Percentiles rank a stretch among this genome's conserved stretches.
These are phyloP conservation scores for Chlorella variabilis DNA, from an alignment of 163 green algal species.

Conservation along the genomic window DNA sequence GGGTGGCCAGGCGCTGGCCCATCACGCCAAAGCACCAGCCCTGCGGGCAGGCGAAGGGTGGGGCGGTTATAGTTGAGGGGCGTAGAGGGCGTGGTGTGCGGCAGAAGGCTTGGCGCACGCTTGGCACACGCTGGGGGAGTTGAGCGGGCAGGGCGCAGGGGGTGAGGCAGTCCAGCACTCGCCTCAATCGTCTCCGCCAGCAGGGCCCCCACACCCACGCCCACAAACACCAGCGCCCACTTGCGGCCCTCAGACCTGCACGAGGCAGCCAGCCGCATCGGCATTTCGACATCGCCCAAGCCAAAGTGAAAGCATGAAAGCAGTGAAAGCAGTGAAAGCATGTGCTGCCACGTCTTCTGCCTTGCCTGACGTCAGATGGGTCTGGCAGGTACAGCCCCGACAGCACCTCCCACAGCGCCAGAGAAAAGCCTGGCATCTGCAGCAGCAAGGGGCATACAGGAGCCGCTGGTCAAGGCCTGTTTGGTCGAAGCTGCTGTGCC, in stretches of 20 bases:
- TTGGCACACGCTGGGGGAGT: too few species aligned
- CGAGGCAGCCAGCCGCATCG: background rate
- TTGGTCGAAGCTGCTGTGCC: too few species aligned
- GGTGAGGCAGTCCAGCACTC: background rate
- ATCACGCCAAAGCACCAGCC: slow-evolving; percentile 62
- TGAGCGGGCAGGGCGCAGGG: too few species aligned
- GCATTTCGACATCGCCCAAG: too few species aligned
- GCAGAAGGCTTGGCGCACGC: too few species aligned
- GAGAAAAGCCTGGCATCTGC: slow-evolving; percentile 76
- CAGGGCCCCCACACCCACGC: slow-evolving; percentile 55
- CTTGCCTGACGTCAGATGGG: slow-evolving; percentile 1
- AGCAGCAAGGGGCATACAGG: background rate
- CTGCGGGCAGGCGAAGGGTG: slow-evolving; percentile 47
- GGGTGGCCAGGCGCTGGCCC: slow-evolving; percentile 55
- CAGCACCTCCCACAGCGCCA: slow-evolving; percentile 69
- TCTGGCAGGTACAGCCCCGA: slow-evolving; percentile 58
- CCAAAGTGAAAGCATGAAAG: too few species aligned
- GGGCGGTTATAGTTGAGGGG: too few species aligned
- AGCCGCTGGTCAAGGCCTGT: background rate
- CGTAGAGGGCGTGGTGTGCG: too few species aligned
- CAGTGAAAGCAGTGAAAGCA: too few species aligned
- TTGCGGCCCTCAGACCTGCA: slow-evolving; percentile 39
- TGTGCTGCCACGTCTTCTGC: background rate
- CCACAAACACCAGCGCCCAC: slow-evolving; percentile 69
- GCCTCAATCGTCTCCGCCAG: slow-evolving; percentile 36